Evolutionary conservation across 192 early-diverging fungal species (phyloP), one percentile per base, ranked within the genome.

Genomic region (Backusella liffmaniae): DNA sequence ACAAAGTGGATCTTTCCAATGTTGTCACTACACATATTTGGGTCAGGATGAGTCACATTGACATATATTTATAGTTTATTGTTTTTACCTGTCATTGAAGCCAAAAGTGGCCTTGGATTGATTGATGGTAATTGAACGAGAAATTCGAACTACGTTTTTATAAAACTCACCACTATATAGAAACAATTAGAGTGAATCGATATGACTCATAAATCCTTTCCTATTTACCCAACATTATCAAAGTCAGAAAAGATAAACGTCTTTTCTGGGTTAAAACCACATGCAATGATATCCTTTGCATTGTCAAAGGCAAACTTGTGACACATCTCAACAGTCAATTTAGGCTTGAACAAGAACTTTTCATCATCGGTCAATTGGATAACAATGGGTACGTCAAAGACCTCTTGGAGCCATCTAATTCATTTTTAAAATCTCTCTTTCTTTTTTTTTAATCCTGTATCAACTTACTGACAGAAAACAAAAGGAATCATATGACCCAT

Each of bases 321-420:
- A 21, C 88, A 89, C 37, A 96, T 87, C 34, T 96, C 97, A 8
- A 96, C 65, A 66, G 93, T 96, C 69, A 99, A 82, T 23, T 92
- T 92, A 29, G 89, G 81, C 82, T 96, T 97, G 90, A 98, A 99
- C 83, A 99, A 80, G 83, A 94, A 99, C 88, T 99, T 99, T 87
- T 99, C 97, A 80, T 99, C 97, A 81, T 99, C 97, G 73, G 98
- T 99, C 75, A 99, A 87, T 83, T 99, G 98, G 71, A 99, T 93
- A 6, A 99, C 98, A 32, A 98, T 79, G 32, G 97, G 96, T 4
- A 93, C 94, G 79, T 96, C 91, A 88, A 99, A 99, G 32, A 94
- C 90, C 34, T 99, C 98, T 81, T 99, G 98, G 59, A 99, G 86
- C 91, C 92, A 98, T 80, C 91, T 93, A 81, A 41, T 23, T 42